Evolutionary conservation across 305 asterid species (phyloP), one percentile per base, ranked within the genome.

Genomic region (Solanum hybrid): DNA sequence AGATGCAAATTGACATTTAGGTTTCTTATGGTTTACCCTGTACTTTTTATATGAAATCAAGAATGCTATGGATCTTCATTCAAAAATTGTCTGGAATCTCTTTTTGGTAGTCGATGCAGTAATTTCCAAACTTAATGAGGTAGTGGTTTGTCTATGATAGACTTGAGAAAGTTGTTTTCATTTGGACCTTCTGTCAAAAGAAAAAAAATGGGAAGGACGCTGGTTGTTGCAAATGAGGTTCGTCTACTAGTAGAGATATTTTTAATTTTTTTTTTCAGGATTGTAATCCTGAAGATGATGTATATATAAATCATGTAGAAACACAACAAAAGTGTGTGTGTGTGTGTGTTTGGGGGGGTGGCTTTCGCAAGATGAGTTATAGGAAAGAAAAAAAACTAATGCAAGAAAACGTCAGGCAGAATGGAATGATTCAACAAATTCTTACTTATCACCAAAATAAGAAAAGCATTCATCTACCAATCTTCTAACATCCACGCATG

Each of bases 391-490:
- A 31, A 5, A 29, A 60, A 31, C 73, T 17, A 2, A 17, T 31
- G 73, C 72, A 51, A 29, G 87, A 51, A 22, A 2, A 19, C 11
- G 12, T 85, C 76, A 19, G 75, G 90, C 60, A 35, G 77, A 56
- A 72, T 85, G 26, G 89, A 87, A 89, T 90, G 95, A 91, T 87
- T 73, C 91, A 94, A 93, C 95, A 81, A 91, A 81, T 82, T 80
- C 85, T 78, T 34, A 89, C 92, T 90, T 88, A 14, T 24, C 40
- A 56, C 73, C 42, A 19, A 89, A 35, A 37, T 4, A 72, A 71
- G 11, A 22, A 60, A 76, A 1, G 31, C 31, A 29, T 29, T 29
- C 29, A 29, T 29, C 29, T 29, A 29, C 29, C 29, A 29, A 29
- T 29, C 29, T 29, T 29, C 29, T 29, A 1, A 35, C 37, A 1